phyloP scores from a whole-genome alignment of 2,329 filamentous ascomycete genomes.

The Pestalotiopsis sp. region DNA sequence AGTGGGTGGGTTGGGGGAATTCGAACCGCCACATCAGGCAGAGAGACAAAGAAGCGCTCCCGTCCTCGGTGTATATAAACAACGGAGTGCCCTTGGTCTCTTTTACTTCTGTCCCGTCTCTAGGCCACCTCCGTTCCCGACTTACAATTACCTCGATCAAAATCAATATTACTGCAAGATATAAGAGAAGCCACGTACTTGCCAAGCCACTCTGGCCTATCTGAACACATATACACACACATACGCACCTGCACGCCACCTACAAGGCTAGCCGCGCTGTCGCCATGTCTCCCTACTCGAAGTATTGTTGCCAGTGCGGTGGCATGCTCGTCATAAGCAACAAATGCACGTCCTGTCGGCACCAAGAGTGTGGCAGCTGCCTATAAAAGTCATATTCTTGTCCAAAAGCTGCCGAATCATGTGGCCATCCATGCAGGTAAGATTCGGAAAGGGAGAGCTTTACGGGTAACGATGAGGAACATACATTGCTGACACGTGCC shows the following conservation, averaged over 20 bases:
- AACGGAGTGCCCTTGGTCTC: background rate
- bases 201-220: background rate
- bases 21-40: background rate
- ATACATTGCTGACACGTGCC: no score
- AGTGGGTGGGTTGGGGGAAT: conserved; percentile 6
- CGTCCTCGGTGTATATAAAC: background rate
- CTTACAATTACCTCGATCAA: background rate
- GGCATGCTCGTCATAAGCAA: conserved; percentile 61
- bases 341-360: conserved; percentile 49
- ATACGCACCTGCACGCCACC: background rate
- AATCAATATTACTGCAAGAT: background rate
- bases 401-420: no score
- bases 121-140: background rate
- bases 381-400: conserved; percentile 30
- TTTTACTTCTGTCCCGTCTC: background rate
- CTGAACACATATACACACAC: no score
- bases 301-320: conserved; percentile 59
- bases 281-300: conserved; percentile 45
- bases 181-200: background rate
- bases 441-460: no score
- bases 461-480: no score
- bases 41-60: background rate
- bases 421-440: no score
- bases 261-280: background rate
- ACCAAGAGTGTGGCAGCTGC: conserved; percentile 4